phyloP scores from a whole-genome alignment of 2,329 filamentous ascomycete genomes.

The Cladosporium sphaerospermum region DNA sequence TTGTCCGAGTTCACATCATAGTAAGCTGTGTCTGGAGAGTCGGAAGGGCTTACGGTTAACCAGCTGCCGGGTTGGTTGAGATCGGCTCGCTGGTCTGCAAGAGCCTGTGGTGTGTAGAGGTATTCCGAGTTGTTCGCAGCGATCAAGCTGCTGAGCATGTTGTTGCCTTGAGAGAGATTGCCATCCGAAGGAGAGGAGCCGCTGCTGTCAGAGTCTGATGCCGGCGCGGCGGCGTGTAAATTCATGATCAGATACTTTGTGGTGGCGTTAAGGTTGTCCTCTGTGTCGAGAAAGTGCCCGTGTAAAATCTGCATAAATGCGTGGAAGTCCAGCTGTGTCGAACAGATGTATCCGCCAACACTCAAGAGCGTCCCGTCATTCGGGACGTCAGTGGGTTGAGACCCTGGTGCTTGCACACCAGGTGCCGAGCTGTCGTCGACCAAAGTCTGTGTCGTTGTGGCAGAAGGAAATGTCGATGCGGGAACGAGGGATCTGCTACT shows the following conservation, averaged over 20 bases:
- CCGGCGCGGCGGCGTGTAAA: constrained; percentile 48
- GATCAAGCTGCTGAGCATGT: constrained; percentile 45
- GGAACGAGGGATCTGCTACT: background rate
- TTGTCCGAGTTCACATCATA: constrained; percentile 37
- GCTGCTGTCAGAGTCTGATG: constrained; percentile 36
- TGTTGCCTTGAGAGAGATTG: constrained; percentile 39
- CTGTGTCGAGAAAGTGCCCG: constrained; percentile 49
- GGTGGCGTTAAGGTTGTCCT: constrained; percentile 50
- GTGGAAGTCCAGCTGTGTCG: constrained; percentile 45
- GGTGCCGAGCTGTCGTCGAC: constrained; percentile 5
- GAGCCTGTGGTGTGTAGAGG: constrained; percentile 48
- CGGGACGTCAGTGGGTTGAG: constrained; percentile 8
- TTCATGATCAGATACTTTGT: constrained; percentile 52
- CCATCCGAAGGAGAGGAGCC: constrained; percentile 36
- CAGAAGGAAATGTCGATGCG: background rate
- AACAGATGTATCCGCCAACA: constrained; percentile 50
- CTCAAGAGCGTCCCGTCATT: constrained; percentile 24
- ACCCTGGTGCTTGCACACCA: constrained; percentile 3
- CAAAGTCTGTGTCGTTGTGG: background rate
- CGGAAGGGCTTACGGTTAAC: constrained; percentile 37
- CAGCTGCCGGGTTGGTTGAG: constrained; percentile 49
- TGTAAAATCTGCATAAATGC: constrained; percentile 45
- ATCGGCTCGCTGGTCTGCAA: constrained; percentile 48
- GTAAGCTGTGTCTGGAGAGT: constrained; percentile 40
- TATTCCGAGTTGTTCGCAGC: constrained; percentile 43